Percentiles rank a stretch among this genome's conserved stretches.
phyloP scores from a whole-genome alignment of 2,329 filamentous ascomycete species.

The Colletotrichum chrysophilum region DNA sequence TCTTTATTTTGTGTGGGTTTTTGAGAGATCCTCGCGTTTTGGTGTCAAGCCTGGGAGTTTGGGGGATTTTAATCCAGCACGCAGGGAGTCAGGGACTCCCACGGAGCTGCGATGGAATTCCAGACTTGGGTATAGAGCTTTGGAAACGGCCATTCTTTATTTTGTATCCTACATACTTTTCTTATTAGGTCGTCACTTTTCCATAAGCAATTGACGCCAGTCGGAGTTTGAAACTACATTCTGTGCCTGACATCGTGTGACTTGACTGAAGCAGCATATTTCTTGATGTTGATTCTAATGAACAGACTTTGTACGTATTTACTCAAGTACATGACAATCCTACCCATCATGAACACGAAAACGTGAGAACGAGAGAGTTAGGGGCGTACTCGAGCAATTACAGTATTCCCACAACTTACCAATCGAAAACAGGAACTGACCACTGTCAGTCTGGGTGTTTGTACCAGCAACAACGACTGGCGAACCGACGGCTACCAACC shows the following conservation, averaged over 20 bases:
- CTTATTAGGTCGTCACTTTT: constrained; percentile 13
- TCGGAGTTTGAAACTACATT: constrained; percentile 5
- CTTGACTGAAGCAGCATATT: background rate
- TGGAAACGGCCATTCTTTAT: constrained; percentile 18
- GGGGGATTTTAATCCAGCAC: background rate
- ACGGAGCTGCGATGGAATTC: background rate
- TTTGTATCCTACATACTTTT: constrained; percentile 11
- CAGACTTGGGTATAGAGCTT: constrained; percentile 17
- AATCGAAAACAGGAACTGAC: background rate
- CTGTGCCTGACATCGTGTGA: background rate
- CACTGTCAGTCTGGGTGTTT: background rate
- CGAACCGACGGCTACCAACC: background rate
- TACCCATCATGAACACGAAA: background rate
- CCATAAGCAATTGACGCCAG: constrained; percentile 18
- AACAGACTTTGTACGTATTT: no score
- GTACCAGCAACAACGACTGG: background rate
- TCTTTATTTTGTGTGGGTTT: background rate
- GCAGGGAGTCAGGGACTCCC: constrained; percentile 17
- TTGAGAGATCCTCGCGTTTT: background rate
- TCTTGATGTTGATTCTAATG: background rate
- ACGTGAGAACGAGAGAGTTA: no score
- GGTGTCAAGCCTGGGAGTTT: constrained; percentile 12
- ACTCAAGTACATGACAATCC: background rate
- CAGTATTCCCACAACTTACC: background rate
- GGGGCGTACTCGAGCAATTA: background rate